Percentiles rank a stretch among this genome's conserved stretches.
These are phyloP conservation scores for Elaeis guineensis DNA, from an alignment of 176 grass and related monocot species.

Conservation along the genomic window DNA sequence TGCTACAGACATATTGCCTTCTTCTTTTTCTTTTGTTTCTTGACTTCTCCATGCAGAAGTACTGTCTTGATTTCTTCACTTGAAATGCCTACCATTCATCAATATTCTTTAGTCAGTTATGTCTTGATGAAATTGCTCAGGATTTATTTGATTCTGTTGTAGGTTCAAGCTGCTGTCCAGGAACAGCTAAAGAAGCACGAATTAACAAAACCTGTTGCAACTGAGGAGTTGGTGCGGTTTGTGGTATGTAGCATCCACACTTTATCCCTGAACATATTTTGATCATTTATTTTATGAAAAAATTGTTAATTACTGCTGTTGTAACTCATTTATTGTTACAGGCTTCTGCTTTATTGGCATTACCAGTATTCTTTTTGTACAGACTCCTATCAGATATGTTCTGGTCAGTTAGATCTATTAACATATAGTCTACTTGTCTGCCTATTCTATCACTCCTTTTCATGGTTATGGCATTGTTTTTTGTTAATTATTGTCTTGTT, in stretches of 20 bases:
- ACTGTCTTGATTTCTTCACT: too few species aligned
- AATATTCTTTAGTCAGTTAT: too few species aligned
- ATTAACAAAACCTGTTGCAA: constrained; percentile 57
- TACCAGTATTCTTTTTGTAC: constrained; percentile 55
- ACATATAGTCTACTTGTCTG: too few species aligned
- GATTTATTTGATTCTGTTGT: constrained; percentile 30
- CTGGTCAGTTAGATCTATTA: constrained; percentile 37
- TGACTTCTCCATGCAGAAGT: too few species aligned
- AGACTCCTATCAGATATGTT: constrained; percentile 45
- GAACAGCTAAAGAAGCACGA: constrained; percentile 69
- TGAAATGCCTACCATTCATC: too few species aligned
- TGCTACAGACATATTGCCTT: too few species aligned
- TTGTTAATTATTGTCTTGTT: background rate
- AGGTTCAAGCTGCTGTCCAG: constrained; percentile 64
- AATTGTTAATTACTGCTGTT: too few species aligned
- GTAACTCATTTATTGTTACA: constrained; percentile 9
- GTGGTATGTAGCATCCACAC: constrained; percentile 34
- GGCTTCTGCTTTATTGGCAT: constrained; percentile 63
- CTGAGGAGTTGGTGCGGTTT: constrained; percentile 73
- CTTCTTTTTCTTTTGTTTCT: too few species aligned
- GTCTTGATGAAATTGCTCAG: too few species aligned
- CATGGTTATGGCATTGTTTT: background rate
- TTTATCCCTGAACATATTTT: background rate
- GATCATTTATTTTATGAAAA: too few species aligned
- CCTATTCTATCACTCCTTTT: too few species aligned